Evolutionary conservation across 2,329 filamentous ascomycete genomes (phyloP).

Genomic region (Phaeosphaeriaceae sp.): DNA sequence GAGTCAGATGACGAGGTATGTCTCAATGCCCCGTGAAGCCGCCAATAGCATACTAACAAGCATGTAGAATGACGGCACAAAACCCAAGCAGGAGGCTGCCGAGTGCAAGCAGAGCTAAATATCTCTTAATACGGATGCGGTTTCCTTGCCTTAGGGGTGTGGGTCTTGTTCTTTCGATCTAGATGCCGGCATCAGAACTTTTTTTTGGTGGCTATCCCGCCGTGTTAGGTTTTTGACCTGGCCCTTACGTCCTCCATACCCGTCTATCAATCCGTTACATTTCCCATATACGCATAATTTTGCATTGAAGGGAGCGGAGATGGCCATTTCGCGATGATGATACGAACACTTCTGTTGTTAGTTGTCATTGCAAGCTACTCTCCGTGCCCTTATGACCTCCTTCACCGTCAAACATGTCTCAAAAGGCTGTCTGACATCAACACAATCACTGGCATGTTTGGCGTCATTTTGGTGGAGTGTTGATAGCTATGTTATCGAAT

Average conservation of each 20-base stretch:
- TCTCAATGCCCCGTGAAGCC: not conserved
- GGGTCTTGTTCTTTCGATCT: slow-evolving; percentile 36
- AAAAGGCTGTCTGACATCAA: slow-evolving; percentile 4
- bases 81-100: slow-evolving; percentile 54
- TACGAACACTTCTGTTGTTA: slow-evolving; percentile 26
- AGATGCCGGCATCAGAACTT: slow-evolving; percentile 39
- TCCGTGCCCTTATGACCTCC: slow-evolving; percentile 17
- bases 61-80: slow-evolving; percentile 48
- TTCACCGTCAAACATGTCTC: slow-evolving; percentile 7
- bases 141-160: slow-evolving; percentile 27
- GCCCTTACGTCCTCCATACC: slow-evolving; percentile 18
- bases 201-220: slow-evolving; percentile 25
- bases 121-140: slow-evolving; percentile 20
- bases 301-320: slow-evolving; percentile 34
- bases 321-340: slow-evolving; percentile 19
- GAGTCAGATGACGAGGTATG: slow-evolving; percentile 52
- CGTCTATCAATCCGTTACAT: slow-evolving; percentile 19
- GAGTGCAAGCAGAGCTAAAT: slow-evolving; percentile 54
- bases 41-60: slow-evolving; percentile 17
- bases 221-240: slow-evolving; percentile 8
- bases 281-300: slow-evolving; percentile 36
- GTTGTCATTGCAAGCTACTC: slow-evolving; percentile 30
- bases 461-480: slow-evolving; percentile 25
- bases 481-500: slow-evolving; percentile 2
- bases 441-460: slow-evolving; percentile 22